These are phyloP conservation scores for Fusarium sp. DNA, from an alignment of 2,329 filamentous ascomycete genomes.

Conservation along the genomic window DNA sequence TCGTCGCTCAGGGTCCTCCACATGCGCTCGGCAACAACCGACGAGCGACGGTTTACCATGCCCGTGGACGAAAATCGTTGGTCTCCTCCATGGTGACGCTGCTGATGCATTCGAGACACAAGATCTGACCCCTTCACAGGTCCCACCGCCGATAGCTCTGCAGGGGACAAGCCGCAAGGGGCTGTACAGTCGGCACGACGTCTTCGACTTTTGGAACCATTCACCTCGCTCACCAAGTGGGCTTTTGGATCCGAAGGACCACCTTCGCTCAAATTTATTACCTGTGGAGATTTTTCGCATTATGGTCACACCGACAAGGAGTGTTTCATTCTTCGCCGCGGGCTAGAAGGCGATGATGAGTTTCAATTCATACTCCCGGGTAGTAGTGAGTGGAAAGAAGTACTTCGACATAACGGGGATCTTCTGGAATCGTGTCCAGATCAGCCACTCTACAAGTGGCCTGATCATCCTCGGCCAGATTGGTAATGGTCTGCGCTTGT, in stretches of 20 bases:
- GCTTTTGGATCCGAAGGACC: conserved; percentile 6
- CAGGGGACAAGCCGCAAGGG: not conserved
- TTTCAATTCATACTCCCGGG: not conserved
- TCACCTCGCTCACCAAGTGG: conserved; percentile 4
- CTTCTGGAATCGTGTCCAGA: not conserved
- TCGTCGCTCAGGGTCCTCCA: conserved; percentile 1
- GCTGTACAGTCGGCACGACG: not conserved
- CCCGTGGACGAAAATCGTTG: not conserved
- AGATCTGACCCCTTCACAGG: not conserved
- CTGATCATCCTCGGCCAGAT: not conserved
- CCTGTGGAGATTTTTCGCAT: conserved; percentile 7
- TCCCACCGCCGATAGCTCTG: too few relatives aligned
- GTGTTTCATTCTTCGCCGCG: not conserved
- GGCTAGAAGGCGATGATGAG: not conserved
- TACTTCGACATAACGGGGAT: not conserved
- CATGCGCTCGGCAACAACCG: not conserved
- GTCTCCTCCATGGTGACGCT: not conserved
- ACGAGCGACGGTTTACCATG: not conserved
- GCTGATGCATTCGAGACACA: too few relatives aligned
- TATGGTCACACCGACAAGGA: not conserved
- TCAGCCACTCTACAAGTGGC: not conserved
- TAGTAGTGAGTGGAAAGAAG: not conserved
- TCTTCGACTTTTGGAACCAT: not conserved
- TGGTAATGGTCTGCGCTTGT: not conserved
- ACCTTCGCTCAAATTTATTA: not conserved